A percentile compares a stretch with the other conserved stretches of the same genome.
Evolutionary conservation across 805 yeast genomes (phyloP).

Genomic region (Candida verbasci): DNA sequence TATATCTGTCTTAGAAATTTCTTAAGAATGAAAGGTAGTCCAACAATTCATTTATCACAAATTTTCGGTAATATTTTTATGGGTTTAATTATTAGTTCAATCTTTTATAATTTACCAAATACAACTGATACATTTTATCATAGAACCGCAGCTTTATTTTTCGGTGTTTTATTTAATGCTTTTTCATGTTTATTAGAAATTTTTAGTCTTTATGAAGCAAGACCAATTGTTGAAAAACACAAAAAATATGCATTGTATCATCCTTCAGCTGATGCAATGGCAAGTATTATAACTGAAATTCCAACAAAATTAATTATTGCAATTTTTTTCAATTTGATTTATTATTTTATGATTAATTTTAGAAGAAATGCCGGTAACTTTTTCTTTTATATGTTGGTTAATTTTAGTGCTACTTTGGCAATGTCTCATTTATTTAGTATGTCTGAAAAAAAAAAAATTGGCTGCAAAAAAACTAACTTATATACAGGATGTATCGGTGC

Average conservation of each 20-base stretch:
- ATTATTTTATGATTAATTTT: constrained; percentile 23
- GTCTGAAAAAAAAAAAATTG: neutral
- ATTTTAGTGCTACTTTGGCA: constrained; percentile 24
- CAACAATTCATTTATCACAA: constrained; percentile 47
- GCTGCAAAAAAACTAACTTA: constrained; percentile 2
- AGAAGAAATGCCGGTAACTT: constrained; percentile 31
- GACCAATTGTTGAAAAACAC: constrained; percentile 67
- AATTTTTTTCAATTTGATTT: constrained; percentile 22
- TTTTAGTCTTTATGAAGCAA: constrained; percentile 50
- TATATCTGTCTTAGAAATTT: constrained; percentile 51
- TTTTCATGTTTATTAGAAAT: constrained; percentile 58
- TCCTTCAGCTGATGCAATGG: constrained; percentile 69
- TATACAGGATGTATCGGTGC: constrained; percentile 30
- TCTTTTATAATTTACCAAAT: constrained; percentile 47
- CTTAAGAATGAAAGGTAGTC: constrained; percentile 52
- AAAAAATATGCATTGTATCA: constrained; percentile 66
- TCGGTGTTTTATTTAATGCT: constrained; percentile 56
- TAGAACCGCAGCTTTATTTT: constrained; percentile 61
- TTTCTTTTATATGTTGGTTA: constrained; percentile 31
- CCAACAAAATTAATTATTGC: constrained; percentile 49
- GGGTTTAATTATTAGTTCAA: constrained; percentile 57
- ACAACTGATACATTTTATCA: constrained; percentile 54
- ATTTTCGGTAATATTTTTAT: constrained; percentile 50
- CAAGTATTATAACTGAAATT: constrained; percentile 54
- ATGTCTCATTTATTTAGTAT: constrained; percentile 36